Base-by-base conservation (phyloP, 106 monocot species). In the Acorus gramineus region DNA sequence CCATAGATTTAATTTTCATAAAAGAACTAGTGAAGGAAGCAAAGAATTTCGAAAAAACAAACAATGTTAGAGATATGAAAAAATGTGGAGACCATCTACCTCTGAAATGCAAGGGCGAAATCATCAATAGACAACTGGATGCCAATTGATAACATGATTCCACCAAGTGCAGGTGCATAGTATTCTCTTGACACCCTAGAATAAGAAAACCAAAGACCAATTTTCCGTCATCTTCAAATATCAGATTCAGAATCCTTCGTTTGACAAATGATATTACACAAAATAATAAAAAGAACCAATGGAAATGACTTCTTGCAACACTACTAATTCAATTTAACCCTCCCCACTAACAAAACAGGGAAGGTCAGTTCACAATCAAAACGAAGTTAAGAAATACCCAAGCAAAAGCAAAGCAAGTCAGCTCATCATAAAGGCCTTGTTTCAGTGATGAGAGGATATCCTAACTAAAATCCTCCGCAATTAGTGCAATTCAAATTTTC, bases 141-240 rank as follows among this genome's bases (percentile, higher is more conserved):
- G 66, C 98, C 98, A 71, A 98, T 98, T 8, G 98, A 98, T 8
- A 98, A 78, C 98, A 98, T 98, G 55, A 98, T 98, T 50, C 98
- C 98, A 63, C 98, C 98, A 42, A 98, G 88, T 2, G 98, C 92
- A 52, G 98, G 98, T 65, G 98, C 88, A 72, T 98, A 98, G 62
- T 88, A 90, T 12, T 95, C 94, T 71, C 90, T 86, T 12, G 94
- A 90, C 56, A 95, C 90, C 94, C 94, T 95, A 73, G 28, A 28
- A 28, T 28, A 28, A 28, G 28, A 28, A 28, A 0, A 28, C 28
- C 28, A 28, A 28, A 28, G 0, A 28, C 1, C 28, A 28, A 28
- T 28, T 28, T 28, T 28, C 28, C 28, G 1, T 28, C 28, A 28
- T 28, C 28, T 28, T 28, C 28, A 28, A 28, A 28, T 28, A 28